Evolutionary conservation across 129 eudicot genomes (phyloP).

Genomic region (Escallonia herrerae): DNA sequence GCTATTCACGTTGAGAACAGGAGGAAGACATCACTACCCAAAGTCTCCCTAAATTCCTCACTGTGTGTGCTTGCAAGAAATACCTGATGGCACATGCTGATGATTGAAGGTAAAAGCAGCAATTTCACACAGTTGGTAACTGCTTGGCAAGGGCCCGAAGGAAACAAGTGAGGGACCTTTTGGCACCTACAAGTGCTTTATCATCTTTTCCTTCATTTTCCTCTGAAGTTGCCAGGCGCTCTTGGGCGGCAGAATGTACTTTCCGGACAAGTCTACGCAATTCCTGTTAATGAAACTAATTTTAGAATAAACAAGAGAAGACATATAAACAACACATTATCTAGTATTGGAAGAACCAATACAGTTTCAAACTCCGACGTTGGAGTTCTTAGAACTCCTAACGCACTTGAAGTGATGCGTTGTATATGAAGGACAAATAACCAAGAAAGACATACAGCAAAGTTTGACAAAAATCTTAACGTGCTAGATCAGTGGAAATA

Average conservation of each 20-base stretch:
- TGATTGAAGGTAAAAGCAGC: slow-evolving; percentile 9
- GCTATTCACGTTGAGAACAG: background rate
- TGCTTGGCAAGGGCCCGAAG: slow-evolving; percentile 61
- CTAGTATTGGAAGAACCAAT: too few relatives aligned
- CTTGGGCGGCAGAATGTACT: slow-evolving; percentile 39
- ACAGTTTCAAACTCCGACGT: too few relatives aligned
- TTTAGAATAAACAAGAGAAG: slow-evolving; percentile 1
- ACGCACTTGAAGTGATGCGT: too few relatives aligned
- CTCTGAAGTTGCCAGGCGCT: slow-evolving; percentile 22
- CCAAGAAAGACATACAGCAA: too few relatives aligned
- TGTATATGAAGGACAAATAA: too few relatives aligned
- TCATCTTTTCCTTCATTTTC: slow-evolving; percentile 41
- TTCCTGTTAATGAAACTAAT: slow-evolving; percentile 38
- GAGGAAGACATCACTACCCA: background rate
- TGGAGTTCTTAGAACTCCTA: too few relatives aligned
- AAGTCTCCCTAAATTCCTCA: background rate
- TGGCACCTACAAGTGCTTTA: slow-evolving; percentile 31
- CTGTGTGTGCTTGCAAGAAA: background rate
- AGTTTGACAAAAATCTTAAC: too few relatives aligned
- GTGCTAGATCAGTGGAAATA: too few relatives aligned
- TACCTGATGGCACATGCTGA: background rate
- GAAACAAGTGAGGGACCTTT: slow-evolving; percentile 58
- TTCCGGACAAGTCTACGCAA: slow-evolving; percentile 65
- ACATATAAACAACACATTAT: background rate
- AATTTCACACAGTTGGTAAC: slow-evolving; percentile 36